A percentile compares a stretch with the other conserved stretches of the same genome.
Conservation (phyloP, 179 eudicot genomes). For the Patellifolia procumbens region DNA sequence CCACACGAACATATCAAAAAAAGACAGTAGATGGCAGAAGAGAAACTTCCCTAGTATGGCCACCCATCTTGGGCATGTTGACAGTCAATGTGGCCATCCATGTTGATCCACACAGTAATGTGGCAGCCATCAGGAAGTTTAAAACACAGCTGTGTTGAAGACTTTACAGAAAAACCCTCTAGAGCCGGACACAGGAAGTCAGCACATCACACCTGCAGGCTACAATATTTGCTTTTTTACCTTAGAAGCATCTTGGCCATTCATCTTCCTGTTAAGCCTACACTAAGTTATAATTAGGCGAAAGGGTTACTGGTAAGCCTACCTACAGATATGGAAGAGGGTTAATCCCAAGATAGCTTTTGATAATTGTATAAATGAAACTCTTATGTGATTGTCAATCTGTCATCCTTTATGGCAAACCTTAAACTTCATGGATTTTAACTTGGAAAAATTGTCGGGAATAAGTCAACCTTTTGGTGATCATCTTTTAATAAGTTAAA, state of each 20-base stretch:
- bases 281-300: not conserved
- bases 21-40: no score
- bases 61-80: no score
- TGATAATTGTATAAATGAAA: not conserved
- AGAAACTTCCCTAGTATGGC: not conserved
- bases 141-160: not conserved
- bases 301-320: not conserved
- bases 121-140: no score
- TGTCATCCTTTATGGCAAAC: not conserved
- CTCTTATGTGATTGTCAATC: not conserved
- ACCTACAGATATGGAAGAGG: not conserved
- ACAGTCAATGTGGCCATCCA: no score
- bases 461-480: no score
- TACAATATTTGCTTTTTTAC: not conserved
- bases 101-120: no score
- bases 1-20: no score
- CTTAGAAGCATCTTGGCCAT: not conserved
- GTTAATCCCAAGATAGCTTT: not conserved
- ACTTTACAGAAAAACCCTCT: not conserved
- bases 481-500: no score
- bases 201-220: not conserved
- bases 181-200: not conserved
- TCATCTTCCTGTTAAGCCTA: not conserved
- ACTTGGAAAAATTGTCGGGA: not conserved
- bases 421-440: not conserved